Evolutionary conservation across 2,329 filamentous ascomycete genomes (phyloP).

Genomic region (Pezicula neosporulosa): DNA sequence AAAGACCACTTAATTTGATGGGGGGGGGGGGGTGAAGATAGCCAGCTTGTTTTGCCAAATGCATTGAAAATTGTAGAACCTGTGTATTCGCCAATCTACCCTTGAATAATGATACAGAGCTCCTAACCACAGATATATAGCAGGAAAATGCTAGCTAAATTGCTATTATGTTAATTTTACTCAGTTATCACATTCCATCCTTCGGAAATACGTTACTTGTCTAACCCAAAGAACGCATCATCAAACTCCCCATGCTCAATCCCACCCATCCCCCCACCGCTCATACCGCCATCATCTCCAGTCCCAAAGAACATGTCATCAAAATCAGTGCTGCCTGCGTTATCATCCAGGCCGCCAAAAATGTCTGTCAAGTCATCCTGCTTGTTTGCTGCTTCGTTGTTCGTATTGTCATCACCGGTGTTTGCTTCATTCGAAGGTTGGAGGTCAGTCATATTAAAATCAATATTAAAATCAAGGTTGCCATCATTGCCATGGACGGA

Average conservation of each 20-base stretch:
- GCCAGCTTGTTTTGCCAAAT: no score
- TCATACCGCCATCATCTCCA: slow-evolving; percentile 14
- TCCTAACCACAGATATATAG: no score
- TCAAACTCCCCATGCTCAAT: slow-evolving; percentile 26
- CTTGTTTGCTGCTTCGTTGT: slow-evolving; percentile 10
- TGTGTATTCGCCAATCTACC: no score
- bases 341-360: slow-evolving; percentile 12
- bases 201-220: not conserved
- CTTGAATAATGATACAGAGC: no score
- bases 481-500: not conserved
- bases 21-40: no score
- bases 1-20: no score
- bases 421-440: slow-evolving; percentile 13
- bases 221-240: slow-evolving; percentile 24
- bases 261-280: slow-evolving; percentile 12
- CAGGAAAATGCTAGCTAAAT: no score
- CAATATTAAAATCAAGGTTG: slow-evolving; percentile 37
- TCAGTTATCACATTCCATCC: no score
- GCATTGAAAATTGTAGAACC: no score
- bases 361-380: slow-evolving; percentile 14
- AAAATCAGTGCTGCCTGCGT: slow-evolving; percentile 23
- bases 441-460: slow-evolving; percentile 34
- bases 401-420: slow-evolving; percentile 7
- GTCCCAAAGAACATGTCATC: slow-evolving; percentile 25
- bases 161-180: no score